These are phyloP conservation scores for Xylariaceae sp. DNA, from an alignment of 2,329 filamentous ascomycete species.

Conservation along the genomic window DNA sequence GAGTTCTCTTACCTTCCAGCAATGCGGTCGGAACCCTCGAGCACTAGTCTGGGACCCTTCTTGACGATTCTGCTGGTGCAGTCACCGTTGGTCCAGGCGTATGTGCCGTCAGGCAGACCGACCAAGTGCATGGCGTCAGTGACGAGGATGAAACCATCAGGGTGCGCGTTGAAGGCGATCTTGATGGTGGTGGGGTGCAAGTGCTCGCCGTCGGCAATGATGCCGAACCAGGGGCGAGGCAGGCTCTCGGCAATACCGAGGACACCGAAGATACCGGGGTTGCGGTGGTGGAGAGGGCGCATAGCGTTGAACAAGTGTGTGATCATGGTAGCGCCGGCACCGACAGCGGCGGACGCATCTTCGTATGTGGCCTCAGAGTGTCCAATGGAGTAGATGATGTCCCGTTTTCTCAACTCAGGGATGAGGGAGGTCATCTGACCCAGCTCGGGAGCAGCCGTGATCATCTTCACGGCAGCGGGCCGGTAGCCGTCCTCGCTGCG, in stretches of 20 bases:
- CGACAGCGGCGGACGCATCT: conserved; percentile 65
- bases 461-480: conserved; percentile 60
- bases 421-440: conserved; percentile 67
- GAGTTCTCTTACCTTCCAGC: conserved; percentile 56
- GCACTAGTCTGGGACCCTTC: conserved; percentile 63
- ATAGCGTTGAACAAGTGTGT: conserved; percentile 95
- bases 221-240: conserved; percentile 71
- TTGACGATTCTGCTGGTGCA: conserved; percentile 58
- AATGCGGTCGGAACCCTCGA: conserved; percentile 74
- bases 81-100: conserved; percentile 76
- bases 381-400: conserved; percentile 74
- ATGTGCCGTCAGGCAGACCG: conserved; percentile 76
- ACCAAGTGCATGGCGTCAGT: conserved; percentile 89
- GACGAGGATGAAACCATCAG: conserved; percentile 78
- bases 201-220: conserved; percentile 88
- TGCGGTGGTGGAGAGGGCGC: conserved; percentile 82
- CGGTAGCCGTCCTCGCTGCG: conserved; percentile 33
- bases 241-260: conserved; percentile 60
- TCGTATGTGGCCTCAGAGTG: conserved; percentile 87
- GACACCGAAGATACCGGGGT: conserved; percentile 84
- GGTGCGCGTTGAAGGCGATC: conserved; percentile 83
- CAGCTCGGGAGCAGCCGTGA: conserved; percentile 80
- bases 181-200: conserved; percentile 83
- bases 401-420: conserved; percentile 55
- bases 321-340: conserved; percentile 78